phyloP scores from a whole-genome alignment of 2,329 filamentous ascomycete species.

The Talaromyces sp. region DNA sequence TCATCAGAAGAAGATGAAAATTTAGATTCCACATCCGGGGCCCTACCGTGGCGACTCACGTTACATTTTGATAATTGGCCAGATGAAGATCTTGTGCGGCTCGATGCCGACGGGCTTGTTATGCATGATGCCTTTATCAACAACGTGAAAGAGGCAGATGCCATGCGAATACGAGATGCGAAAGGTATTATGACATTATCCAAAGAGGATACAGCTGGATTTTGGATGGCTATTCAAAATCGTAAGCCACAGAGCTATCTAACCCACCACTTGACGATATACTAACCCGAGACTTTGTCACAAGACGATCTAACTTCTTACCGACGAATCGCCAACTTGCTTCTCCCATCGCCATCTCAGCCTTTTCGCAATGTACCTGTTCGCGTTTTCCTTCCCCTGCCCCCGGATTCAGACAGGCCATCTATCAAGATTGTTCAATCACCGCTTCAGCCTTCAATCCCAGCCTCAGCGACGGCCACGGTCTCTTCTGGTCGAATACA shows the following conservation, averaged over 20 bases:
- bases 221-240: slow-evolving; percentile 76
- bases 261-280: background rate
- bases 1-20: slow-evolving; percentile 10
- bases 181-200: slow-evolving; percentile 86
- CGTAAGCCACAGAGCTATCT: slow-evolving; percentile 43
- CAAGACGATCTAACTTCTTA: slow-evolving; percentile 69
- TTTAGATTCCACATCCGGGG: slow-evolving; percentile 14
- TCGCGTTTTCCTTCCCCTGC: slow-evolving; percentile 74
- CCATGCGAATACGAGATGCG: slow-evolving; percentile 78
- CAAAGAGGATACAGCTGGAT: slow-evolving; percentile 72
- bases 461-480: slow-evolving; percentile 10
- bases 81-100: slow-evolving; percentile 52
- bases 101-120: slow-evolving; percentile 51
- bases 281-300: background rate
- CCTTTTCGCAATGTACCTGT: slow-evolving; percentile 80
- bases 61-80: slow-evolving; percentile 59
- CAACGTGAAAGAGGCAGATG: slow-evolving; percentile 76
- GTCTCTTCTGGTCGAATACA: slow-evolving; percentile 33
- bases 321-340: slow-evolving; percentile 68
- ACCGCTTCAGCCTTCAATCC: slow-evolving; percentile 54
- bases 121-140: slow-evolving; percentile 65
- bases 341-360: slow-evolving; percentile 63
- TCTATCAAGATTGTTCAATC: slow-evolving; percentile 68
- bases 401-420: slow-evolving; percentile 47
- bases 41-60: slow-evolving; percentile 58